Base-by-base conservation (phyloP, 345 rosid species). In the Raphanus raphanistrum region DNA sequence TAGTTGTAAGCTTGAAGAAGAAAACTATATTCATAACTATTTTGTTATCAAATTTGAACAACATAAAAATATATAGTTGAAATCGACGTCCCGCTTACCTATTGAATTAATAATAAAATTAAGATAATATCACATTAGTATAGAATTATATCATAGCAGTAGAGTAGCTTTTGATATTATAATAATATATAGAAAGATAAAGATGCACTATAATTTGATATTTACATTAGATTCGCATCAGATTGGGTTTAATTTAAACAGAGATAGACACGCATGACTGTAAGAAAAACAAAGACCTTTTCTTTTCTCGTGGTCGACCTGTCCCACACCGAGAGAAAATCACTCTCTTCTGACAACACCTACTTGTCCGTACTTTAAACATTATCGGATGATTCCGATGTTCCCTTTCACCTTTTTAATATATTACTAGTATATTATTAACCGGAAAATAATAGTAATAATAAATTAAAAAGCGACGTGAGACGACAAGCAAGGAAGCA, bases 301-400 rank as follows among this genome's bases (percentile, higher is more conserved):
- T 57, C n/a, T 61, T 73, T 78, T 59, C 4, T 31, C 38, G 74
- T 52, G 82, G 75, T 79, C 71, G 70, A 70, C 61, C 63, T 70
- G 83, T 59, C 79, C 87, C 78, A 80, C 84, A 68, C 69, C 63
- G 17, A 50, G 59, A 59, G 70, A 66, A 66, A 70, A 71, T 28
- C 84, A 65, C 61, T 50, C 27, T 26, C 68, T 82, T 82, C 74
- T 77, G 82, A 79, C 79, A 79, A 79, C 54, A 79, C 84, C 79
- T 75, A 60, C 73, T 82, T 79, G 84, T 84, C 86, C 91, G 91
- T 88, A 88, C 91, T 73, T 63, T 79, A 68, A 50, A 74, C 79
- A 74, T 69, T 74, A 74, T 79, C 82, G 71, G 55, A 74, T 74
- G 66, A 69, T 73, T 79, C 78, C 9, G 27, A 60, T 79, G 55